Percentiles rank a stretch among this genome's conserved stretches.
Conservation (phyloP, 2,329 filamentous ascomycete genomes). For the Venturia pyrina region DNA sequence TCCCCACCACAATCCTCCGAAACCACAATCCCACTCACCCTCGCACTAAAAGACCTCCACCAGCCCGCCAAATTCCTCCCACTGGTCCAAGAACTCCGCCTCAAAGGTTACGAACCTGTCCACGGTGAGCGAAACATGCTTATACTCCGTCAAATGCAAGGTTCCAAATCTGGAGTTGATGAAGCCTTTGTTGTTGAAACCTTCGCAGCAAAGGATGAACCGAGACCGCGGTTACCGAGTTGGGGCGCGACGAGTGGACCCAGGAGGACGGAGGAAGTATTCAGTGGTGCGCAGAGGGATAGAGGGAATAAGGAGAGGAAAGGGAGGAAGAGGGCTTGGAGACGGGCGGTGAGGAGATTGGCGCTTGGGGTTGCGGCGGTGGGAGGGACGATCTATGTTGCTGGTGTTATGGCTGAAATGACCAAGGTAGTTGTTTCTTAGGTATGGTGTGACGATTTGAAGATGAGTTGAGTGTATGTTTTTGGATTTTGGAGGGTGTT, state of each 20-base stretch:
- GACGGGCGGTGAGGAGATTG: background rate
- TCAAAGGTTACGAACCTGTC: constrained; percentile 5
- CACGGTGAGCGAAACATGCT: constrained; percentile 10
- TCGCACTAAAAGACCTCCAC: constrained; percentile 8
- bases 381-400: constrained; percentile 7
- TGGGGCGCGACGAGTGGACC: background rate
- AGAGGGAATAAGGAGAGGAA: background rate
- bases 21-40: constrained; percentile 6
- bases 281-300: background rate
- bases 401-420: constrained; percentile 9
- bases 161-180: background rate
- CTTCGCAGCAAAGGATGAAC: background rate
- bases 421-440: constrained; percentile 7
- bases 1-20: background rate
- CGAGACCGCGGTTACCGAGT: background rate
- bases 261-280: constrained; percentile 5
- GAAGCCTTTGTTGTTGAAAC: background rate
- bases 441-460: background rate
- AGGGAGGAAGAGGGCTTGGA: background rate
- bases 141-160: constrained; percentile 7
- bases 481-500: background rate
- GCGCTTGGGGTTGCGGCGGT: background rate
- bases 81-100: constrained; percentile 1
- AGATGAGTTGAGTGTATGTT: no score
- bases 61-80: constrained; percentile 12